Evolutionary conservation across 2,329 filamentous ascomycete species (phyloP), one percentile per base, ranked within the genome.

Genomic region (Xylaria sp.): DNA sequence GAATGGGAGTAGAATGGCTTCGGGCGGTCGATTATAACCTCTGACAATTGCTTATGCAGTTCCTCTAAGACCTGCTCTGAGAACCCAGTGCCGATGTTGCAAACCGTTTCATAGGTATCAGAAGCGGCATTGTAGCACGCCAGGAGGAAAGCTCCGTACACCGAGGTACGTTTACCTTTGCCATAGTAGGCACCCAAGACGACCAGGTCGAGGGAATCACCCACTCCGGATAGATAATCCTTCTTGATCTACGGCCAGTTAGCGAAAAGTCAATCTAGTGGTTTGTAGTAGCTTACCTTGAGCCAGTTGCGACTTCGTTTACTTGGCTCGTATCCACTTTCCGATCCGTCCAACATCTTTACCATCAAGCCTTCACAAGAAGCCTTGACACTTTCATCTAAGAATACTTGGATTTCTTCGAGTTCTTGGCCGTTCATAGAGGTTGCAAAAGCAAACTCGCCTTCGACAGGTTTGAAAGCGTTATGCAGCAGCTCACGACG

Each of bases 311-410:
- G 92, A 81, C 93, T 97, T 72, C 96, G 91, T 79, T 97, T 97
- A 76, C 93, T 97, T 23, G 96, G 96, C 81, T 98, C 95, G 78
- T 99, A 99, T 74, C 93, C 93, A 73, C 93, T 97, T 80, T 97
- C 95, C 7, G 88, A 84, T 0, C 95, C 96, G 78, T 98, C 95
- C 67, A 99, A 83, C 96, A 99, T 99, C 84, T 99, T 99, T 15
- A 99, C 96, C 96, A 99, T 99, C 61, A 99, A 84, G 12, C 96
- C 96, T 83, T 99, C 96, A 77, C 96, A 99, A 0, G 93, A 97
- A 2, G 94, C 93, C 80, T 97, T 97, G 71, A 99, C 92, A 75
- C 93, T 96, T 67, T 98, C 95, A 76, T 99, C 96, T 2, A 99
- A 86, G 75, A 99, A 92, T 1, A 85, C 86, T 77, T 98, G 95